Conservation (phyloP, 2,329 filamentous ascomycete species). For the Akanthomyces muscarius region DNA sequence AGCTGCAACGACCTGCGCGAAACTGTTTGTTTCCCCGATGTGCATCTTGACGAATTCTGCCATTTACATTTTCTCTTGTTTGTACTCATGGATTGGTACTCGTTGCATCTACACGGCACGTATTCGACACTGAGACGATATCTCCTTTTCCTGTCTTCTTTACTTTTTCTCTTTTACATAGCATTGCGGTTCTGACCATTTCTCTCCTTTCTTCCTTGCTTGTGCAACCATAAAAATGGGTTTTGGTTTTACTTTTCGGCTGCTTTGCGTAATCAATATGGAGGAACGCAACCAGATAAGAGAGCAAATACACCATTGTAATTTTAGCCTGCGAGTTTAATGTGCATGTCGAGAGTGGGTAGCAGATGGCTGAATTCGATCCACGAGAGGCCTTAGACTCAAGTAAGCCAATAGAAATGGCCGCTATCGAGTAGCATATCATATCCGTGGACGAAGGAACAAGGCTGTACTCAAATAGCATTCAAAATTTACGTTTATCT, state of each 20-base stretch:
- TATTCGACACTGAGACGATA: not conserved
- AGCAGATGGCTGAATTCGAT: too few relatives aligned
- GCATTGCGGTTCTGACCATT: conserved; percentile 3
- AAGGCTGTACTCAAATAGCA: not conserved
- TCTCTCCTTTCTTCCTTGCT: not conserved
- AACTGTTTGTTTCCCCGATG: not conserved
- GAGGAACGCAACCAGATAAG: not conserved
- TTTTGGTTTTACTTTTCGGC: conserved; percentile 2
- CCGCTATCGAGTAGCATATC: too few relatives aligned
- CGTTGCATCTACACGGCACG: conserved; percentile 1
- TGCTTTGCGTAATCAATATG: not conserved
- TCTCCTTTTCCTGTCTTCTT: not conserved
- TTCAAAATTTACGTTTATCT: not conserved
- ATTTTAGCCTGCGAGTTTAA: not conserved
- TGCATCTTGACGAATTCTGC: not conserved
- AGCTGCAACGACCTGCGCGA: too few relatives aligned
- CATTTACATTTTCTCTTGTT: not conserved
- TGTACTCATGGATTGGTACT: not conserved
- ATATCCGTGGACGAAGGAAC: too few relatives aligned
- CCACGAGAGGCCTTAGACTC: too few relatives aligned
- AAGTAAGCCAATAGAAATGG: too few relatives aligned
- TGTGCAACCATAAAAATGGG: not conserved
- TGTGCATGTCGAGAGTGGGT: too few relatives aligned
- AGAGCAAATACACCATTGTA: not conserved
- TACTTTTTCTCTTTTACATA: conserved; percentile 1